Conservation (phyloP, 306 rosid species). For the Quercus glauca region DNA sequence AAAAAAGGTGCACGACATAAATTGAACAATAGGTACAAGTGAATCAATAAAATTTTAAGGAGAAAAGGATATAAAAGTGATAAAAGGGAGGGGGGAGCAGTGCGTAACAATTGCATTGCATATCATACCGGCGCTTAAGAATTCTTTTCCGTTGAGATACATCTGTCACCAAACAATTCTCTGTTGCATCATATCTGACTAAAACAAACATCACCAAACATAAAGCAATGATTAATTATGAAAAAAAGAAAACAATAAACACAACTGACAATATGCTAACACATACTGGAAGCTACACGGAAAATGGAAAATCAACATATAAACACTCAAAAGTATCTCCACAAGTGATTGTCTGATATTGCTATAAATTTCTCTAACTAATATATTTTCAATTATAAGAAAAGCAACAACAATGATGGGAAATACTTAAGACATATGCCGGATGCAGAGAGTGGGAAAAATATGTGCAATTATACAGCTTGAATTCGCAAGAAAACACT, state of each 20-base stretch:
- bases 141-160: slow-evolving; percentile 75
- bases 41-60: background rate
- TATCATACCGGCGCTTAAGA: slow-evolving; percentile 79
- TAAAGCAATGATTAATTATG: slow-evolving; percentile 9
- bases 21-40: background rate
- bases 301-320: background rate
- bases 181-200: slow-evolving; percentile 83
- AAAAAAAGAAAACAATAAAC: slow-evolving; percentile 5
- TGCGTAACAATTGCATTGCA: slow-evolving; percentile 1
- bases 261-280: slow-evolving; percentile 3
- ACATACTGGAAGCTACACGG: background rate
- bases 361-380: background rate
- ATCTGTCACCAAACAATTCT: slow-evolving; percentile 56
- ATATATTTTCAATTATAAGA: background rate
- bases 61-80: slow-evolving; percentile 5
- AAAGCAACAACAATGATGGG: background rate
- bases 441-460: background rate
- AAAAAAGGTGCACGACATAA: background rate
- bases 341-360: background rate
- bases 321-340: background rate
- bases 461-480: background rate
- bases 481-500: background rate
- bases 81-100: background rate
- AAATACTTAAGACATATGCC: background rate
- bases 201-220: slow-evolving; percentile 45